These are phyloP conservation scores for Symbiodinium pilosum DNA, from an alignment of 73 alveolate genomes.

Conservation along the genomic window DNA sequence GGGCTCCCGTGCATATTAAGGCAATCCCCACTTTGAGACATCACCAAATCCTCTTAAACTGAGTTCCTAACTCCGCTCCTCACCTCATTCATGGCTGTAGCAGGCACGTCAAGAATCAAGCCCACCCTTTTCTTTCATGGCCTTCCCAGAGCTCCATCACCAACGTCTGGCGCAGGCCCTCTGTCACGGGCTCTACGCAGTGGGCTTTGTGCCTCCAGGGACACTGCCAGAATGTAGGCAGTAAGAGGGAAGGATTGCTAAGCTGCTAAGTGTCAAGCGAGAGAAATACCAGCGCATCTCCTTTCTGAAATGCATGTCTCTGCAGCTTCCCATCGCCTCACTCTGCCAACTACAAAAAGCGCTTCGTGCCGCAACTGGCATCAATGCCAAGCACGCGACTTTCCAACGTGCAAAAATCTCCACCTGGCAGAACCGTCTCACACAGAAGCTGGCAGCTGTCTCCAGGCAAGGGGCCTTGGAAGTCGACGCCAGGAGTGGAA, in stretches of 20 bases:
- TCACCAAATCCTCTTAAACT: too few species aligned
- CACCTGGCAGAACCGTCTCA: background rate
- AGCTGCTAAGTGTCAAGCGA: background rate
- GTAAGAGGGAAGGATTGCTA: too few species aligned
- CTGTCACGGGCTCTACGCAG: conserved; percentile 82
- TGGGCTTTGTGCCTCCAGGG: conserved; percentile 58
- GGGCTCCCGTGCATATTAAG: background rate
- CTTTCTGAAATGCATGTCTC: conserved; percentile 4
- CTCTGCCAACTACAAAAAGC: too few species aligned
- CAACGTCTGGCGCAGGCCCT: conserved; percentile 60
- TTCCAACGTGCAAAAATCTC: conserved; percentile 52
- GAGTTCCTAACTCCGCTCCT: background rate
- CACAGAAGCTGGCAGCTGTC: too few species aligned
- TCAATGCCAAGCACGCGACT: background rate
- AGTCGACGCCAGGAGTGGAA: conserved; percentile 46
- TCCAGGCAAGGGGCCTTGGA: background rate
- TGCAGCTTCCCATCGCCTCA: background rate
- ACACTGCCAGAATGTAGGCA: too few species aligned
- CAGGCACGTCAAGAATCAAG: too few species aligned
- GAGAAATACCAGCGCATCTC: conserved; percentile 57
- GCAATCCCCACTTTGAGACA: background rate
- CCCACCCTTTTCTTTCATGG: background rate
- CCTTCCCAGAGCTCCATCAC: conserved; percentile 90
- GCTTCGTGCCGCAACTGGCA: too few species aligned
- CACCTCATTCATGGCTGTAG: too few species aligned